Evolutionary conservation across 2,329 filamentous ascomycete species (phyloP).

Genomic region (Fusarium falciforme): DNA sequence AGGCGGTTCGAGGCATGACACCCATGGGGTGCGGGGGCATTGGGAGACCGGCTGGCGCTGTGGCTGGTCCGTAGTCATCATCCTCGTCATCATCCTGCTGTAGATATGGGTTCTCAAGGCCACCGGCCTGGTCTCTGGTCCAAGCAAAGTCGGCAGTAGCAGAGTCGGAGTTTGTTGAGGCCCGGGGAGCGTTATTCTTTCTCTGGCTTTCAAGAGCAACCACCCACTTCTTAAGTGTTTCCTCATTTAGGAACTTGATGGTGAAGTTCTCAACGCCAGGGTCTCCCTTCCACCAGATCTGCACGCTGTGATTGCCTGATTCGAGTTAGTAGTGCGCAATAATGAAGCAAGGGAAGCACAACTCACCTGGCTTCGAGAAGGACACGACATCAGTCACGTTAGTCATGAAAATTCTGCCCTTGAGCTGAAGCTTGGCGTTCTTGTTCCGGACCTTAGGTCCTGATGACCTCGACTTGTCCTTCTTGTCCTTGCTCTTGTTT

Average conservation of each 20-base stretch:
- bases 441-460: slow-evolving; percentile 70
- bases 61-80: slow-evolving; percentile 59
- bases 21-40: slow-evolving; percentile 43
- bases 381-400: slow-evolving; percentile 97
- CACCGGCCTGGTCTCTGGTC: slow-evolving; percentile 74
- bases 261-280: slow-evolving; percentile 96
- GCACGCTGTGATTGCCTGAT: slow-evolving; percentile 89
- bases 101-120: slow-evolving; percentile 85
- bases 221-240: slow-evolving; percentile 93
- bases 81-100: slow-evolving; percentile 70
- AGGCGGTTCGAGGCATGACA: slow-evolving; percentile 59
- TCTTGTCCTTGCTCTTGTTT: slow-evolving; percentile 85
- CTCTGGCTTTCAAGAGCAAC: slow-evolving; percentile 81
- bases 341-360: neutral
- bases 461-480: slow-evolving; percentile 69
- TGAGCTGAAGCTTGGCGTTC: slow-evolving; percentile 89
- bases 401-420: slow-evolving; percentile 98
- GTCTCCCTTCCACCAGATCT: slow-evolving; percentile 99
- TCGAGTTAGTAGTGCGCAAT: slow-evolving; percentile 42
- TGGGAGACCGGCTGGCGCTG: slow-evolving; percentile 51
- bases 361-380: slow-evolving; percentile 84
- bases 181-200: slow-evolving; percentile 66
- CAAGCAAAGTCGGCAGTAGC: slow-evolving; percentile 81
- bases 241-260: slow-evolving; percentile 92
- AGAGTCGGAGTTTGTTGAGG: slow-evolving; percentile 60